These are phyloP conservation scores for Luzula sylvatica DNA, from an alignment of 176 grass and related monocot genomes.

Conservation along the genomic window DNA sequence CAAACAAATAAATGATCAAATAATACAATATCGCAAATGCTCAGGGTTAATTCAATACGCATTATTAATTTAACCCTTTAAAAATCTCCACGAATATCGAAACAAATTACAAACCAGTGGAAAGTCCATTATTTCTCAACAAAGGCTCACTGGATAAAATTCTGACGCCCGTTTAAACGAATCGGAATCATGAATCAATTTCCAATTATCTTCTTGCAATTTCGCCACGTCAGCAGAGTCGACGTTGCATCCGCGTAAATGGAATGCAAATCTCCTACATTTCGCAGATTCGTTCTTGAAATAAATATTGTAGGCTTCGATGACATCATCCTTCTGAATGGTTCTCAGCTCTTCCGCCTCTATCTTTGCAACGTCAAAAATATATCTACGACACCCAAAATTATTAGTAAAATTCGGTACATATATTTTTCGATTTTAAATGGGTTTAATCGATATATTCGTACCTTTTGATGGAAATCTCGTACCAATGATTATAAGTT, in stretches of 20 bases:
- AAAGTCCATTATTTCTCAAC: not conserved
- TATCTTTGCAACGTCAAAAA: slow-evolving; percentile 61
- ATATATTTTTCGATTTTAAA: slow-evolving; percentile 1
- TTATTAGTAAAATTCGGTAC: not conserved
- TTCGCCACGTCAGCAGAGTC: slow-evolving; percentile 39
- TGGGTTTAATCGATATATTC: not conserved
- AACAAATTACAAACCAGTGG: too few relatives aligned
- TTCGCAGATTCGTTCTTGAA: slow-evolving; percentile 47
- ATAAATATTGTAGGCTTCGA: slow-evolving; percentile 69
- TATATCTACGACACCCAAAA: too few relatives aligned
- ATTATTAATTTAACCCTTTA: too few relatives aligned
- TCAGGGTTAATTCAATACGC: too few relatives aligned
- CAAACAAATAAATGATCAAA: too few relatives aligned
- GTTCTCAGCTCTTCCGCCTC: slow-evolving; percentile 87
- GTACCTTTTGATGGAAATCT: slow-evolving; percentile 80
- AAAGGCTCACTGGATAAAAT: slow-evolving; percentile 60
- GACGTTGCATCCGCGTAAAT: slow-evolving; percentile 78
- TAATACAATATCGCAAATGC: too few relatives aligned
- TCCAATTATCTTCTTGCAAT: slow-evolving; percentile 50
- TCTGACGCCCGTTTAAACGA: slow-evolving; percentile 48
- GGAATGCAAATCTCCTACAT: slow-evolving; percentile 50
- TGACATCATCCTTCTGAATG: slow-evolving; percentile 67
- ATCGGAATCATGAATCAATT: slow-evolving; percentile 47
- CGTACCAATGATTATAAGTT: slow-evolving; percentile 52
- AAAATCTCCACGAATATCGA: too few relatives aligned